Evolutionary conservation across 495 filamentous ascomycete species (phyloP).

Genomic region (Daldinia concentrica): DNA sequence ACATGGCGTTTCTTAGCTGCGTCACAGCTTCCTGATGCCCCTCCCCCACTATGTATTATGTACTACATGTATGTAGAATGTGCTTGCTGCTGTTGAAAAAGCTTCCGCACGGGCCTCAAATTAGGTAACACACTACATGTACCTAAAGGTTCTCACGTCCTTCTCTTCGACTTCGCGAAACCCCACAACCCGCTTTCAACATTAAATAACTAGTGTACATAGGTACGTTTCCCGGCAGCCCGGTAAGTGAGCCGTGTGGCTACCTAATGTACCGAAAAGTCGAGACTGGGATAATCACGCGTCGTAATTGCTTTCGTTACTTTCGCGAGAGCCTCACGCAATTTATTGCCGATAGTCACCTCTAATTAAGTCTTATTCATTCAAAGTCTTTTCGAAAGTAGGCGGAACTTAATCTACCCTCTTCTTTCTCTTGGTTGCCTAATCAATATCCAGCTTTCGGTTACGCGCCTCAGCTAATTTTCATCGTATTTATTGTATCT

Average conservation of each 20-base stretch:
- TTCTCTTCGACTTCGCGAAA: background rate
- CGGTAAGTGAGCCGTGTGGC: background rate
- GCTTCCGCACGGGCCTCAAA: background rate
- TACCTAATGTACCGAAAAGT: background rate
- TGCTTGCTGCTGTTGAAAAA: background rate
- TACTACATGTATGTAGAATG: background rate
- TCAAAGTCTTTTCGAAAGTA: background rate
- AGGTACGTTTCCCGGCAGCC: too few relatives aligned
- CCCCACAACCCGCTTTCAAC: background rate
- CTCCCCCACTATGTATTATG: constrained; percentile 8
- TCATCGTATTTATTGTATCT: background rate
- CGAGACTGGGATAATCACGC: background rate
- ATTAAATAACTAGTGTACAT: background rate
- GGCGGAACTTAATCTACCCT: background rate
- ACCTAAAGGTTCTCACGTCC: background rate
- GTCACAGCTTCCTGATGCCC: constrained; percentile 1
- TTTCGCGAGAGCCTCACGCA: background rate
- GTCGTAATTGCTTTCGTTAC: background rate
- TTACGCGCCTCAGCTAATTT: background rate
- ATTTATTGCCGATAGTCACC: background rate
- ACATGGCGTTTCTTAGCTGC: background rate
- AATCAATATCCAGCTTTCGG: background rate
- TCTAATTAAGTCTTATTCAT: background rate
- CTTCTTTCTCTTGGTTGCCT: background rate
- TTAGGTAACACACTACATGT: background rate